Base-by-base conservation (phyloP, 208 protist genomes). In the Crithidia acanthocephali region DNA sequence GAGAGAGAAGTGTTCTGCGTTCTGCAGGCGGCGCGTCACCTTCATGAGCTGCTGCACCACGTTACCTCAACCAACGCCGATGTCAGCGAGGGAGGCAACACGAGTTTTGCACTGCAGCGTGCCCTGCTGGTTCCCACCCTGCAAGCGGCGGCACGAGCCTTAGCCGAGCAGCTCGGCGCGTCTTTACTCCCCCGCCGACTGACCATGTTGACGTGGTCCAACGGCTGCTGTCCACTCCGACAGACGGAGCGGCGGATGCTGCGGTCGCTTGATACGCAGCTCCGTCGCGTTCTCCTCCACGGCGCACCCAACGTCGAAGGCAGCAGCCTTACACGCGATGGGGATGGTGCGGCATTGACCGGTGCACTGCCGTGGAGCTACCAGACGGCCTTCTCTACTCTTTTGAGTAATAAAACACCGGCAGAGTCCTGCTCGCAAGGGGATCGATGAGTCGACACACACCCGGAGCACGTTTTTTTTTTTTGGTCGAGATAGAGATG, bases 81-180 rank as follows among this genome's bases (percentile, higher is more conserved):
- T 45, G 55, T 35, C 15, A 18, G 6, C 11, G 59, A n/a, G 27
- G 18, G 18, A n/a, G 18, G 16, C 18, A n/a, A 48, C 4, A n/a
- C 3, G 13, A 15, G 20, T n/a, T 47, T 18, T 8, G 42, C 50
- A 20, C 30, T 67, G 28, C 30, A 53, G n/a, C 16, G 40, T 42
- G 53, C 30, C 3, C 6, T 76, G 33, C 30, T 81, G 8, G 15
- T 32, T 15, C 44, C 67, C 32, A 72, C 72, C 25, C 25, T 72
- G 35, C 76, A 86, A 50, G 67, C 83, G 1, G 76, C 73, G 9
- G 64, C 78, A 42, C 60, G 80, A 2, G 82, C 74, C 20, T 65
- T 91, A 56, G 52, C 72, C 0, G 76, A 78, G 60, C 83, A 84
- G 50, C 66, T 84, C 1, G 79, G 83, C 20, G 63, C 50, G 15